phyloP scores from a whole-genome alignment of 1,284 basidiomycete genomes.

The Moniliella sp. region DNA sequence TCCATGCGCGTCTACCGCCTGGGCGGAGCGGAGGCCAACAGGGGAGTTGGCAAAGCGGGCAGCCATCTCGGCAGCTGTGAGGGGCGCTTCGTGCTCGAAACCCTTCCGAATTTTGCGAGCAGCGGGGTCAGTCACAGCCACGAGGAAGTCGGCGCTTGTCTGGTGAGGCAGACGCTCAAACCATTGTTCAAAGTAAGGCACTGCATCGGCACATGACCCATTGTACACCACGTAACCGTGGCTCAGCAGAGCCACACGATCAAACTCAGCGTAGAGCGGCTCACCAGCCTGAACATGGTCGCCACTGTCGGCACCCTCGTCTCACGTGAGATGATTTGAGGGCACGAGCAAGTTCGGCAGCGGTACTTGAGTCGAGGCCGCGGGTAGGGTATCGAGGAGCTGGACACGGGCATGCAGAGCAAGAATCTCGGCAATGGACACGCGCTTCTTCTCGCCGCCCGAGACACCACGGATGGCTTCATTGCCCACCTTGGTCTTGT shows the following conservation, averaged over 20 bases:
- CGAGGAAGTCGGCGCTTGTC: conserved; percentile 26
- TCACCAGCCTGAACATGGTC: conserved; percentile 24
- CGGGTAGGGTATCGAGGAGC: conserved; percentile 19
- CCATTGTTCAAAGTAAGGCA: conserved; percentile 19
- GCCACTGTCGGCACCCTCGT: conserved; percentile 9
- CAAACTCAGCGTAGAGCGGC: conserved; percentile 15
- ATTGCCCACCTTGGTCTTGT: conserved; percentile 33
- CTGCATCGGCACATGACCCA: conserved; percentile 13
- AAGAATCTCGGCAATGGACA: conserved; percentile 34
- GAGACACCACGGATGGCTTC: conserved; percentile 19
- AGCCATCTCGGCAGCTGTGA: conserved; percentile 20
- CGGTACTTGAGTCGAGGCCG: conserved; percentile 21
- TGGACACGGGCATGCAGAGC: conserved; percentile 15
- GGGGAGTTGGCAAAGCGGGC: conserved; percentile 8
- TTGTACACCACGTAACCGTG: conserved; percentile 29
- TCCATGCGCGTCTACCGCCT: conserved; percentile 9
- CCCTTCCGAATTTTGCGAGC: conserved; percentile 34
- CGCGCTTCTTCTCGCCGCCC: conserved; percentile 37
- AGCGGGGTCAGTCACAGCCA: conserved; percentile 36
- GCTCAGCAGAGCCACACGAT: conserved; percentile 21
- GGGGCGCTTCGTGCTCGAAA: conserved; percentile 14
- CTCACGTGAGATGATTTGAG: conserved; percentile 17
- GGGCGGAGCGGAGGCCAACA: conserved; percentile 7
- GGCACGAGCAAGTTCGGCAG: conserved; percentile 17
- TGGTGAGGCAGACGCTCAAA: conserved; percentile 36